These are phyloP conservation scores for Nidularia sp. DNA, from an alignment of 768 basidiomycete genomes.

Conservation along the genomic window DNA sequence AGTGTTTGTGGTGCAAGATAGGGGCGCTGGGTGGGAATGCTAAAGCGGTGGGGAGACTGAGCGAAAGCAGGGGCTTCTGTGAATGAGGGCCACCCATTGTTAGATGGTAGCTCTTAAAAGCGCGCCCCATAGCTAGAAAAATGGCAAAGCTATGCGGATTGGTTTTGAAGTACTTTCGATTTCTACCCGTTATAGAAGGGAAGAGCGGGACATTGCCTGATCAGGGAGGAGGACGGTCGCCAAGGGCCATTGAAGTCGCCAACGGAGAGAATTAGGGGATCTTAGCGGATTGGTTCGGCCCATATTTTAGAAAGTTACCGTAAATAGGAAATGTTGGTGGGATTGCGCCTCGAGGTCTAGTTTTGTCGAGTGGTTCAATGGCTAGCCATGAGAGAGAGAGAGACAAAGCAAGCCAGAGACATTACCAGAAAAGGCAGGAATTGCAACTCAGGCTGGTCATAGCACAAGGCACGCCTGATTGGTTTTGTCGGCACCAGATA, in stretches of 20 bases:
- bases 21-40: too few relatives aligned
- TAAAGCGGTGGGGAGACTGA: background rate
- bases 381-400: background rate
- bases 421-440: background rate
- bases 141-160: constrained; percentile 1
- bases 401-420: background rate
- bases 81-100: background rate
- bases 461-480: too few relatives aligned
- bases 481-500: too few relatives aligned
- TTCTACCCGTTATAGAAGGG: constrained; percentile 1
- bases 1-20: too few relatives aligned
- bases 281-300: background rate
- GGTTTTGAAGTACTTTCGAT: constrained; percentile 3
- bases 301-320: constrained; percentile 6
- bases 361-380: constrained; percentile 6
- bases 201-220: background rate
- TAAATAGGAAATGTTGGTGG: background rate
- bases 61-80: background rate
- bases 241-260: background rate
- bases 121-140: background rate
- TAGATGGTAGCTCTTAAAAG: background rate
- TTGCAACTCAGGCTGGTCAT: background rate
- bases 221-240: background rate
- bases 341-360: background rate
- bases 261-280: background rate